Evolutionary conservation across 176 grass and related monocot genomes (phyloP).

Genomic region (Metroxylon sagu): DNA sequence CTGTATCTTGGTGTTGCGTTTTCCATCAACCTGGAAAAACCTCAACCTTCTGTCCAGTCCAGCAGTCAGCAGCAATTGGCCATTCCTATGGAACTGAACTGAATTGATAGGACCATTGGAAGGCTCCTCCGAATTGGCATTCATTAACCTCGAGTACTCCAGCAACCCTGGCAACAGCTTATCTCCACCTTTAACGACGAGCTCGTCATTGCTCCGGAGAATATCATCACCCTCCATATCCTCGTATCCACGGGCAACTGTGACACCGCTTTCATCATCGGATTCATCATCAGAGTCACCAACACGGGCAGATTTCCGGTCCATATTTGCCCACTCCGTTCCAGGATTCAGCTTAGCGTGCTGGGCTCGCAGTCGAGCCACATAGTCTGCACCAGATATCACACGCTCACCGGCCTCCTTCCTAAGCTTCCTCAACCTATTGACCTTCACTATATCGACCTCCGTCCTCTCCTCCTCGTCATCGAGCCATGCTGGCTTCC

Average conservation of each 20-base stretch:
- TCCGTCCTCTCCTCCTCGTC: constrained; percentile 48
- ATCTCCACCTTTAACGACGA: constrained; percentile 32
- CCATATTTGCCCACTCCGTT: constrained; percentile 50
- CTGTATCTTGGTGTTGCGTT: constrained; percentile 62
- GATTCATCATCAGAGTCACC: constrained; percentile 1
- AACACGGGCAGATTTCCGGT: constrained; percentile 9
- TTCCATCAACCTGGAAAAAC: constrained; percentile 83
- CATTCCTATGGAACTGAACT: constrained; percentile 82
- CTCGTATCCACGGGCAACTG: constrained; percentile 16
- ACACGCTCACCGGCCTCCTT: constrained; percentile 48
- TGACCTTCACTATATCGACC: constrained; percentile 51
- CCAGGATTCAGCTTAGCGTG: constrained; percentile 64
- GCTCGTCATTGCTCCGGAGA: constrained; percentile 26
- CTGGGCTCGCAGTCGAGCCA: constrained; percentile 38
- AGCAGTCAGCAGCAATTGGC: constrained; percentile 62
- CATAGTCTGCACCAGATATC: constrained; percentile 62
- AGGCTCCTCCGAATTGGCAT: constrained; percentile 60
- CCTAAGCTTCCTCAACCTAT: constrained; percentile 67
- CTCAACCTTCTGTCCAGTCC: constrained; percentile 59
- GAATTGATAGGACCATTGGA: constrained; percentile 61
- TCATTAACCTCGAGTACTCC: constrained; percentile 61
- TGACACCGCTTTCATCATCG: constrained; percentile 28
- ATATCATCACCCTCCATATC: constrained; percentile 10
- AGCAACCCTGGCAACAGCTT: constrained; percentile 71
- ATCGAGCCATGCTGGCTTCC: constrained; percentile 62